phyloP scores from a whole-genome alignment of 352 stramenopile species.

The Phytophthora ramorum region DNA sequence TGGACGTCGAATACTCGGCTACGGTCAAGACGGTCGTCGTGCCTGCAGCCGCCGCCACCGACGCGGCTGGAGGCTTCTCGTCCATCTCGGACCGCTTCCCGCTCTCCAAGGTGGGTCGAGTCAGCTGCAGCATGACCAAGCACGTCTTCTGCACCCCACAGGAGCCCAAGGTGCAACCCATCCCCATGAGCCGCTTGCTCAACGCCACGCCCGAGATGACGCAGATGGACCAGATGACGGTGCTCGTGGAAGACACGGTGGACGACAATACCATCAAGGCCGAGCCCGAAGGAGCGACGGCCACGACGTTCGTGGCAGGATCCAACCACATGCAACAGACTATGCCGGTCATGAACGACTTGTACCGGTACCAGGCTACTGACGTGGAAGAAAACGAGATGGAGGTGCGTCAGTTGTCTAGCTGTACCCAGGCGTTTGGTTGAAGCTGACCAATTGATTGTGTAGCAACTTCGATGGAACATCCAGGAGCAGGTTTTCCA shows the following conservation, averaged over 20 bases:
- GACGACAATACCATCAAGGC: conserved; percentile 46
- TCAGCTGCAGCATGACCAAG: conserved; percentile 41
- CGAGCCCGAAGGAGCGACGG: conserved; percentile 36
- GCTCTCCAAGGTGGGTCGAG: conserved; percentile 47
- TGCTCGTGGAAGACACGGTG: conserved; percentile 57
- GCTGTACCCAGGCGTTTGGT: neutral
- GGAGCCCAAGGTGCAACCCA: conserved; percentile 20
- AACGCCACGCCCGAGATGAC: conserved; percentile 55
- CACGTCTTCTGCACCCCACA: conserved; percentile 28
- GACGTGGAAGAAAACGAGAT: conserved; percentile 79
- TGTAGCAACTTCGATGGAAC: conserved; percentile 70
- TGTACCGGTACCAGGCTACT: conserved; percentile 65
- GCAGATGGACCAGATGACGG: conserved; percentile 61
- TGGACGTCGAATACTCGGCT: conserved; percentile 32
- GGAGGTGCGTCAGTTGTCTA: conserved; percentile 48
- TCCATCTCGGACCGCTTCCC: conserved; percentile 69
- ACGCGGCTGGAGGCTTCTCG: conserved; percentile 46
- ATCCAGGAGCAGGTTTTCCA: conserved; percentile 74
- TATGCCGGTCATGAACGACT: conserved; percentile 31
- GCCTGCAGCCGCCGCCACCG: conserved; percentile 4
- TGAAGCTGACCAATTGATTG: conserved; percentile 10
- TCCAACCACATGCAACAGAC: conserved; percentile 22
- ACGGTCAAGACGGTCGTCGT: conserved; percentile 33
- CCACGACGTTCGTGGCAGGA: conserved; percentile 32
- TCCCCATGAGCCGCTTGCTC: conserved; percentile 44